A percentile compares a stretch with the other conserved stretches of the same genome.
Conservation (phyloP, 345 rosid genomes). For the Salix suchowensis region DNA sequence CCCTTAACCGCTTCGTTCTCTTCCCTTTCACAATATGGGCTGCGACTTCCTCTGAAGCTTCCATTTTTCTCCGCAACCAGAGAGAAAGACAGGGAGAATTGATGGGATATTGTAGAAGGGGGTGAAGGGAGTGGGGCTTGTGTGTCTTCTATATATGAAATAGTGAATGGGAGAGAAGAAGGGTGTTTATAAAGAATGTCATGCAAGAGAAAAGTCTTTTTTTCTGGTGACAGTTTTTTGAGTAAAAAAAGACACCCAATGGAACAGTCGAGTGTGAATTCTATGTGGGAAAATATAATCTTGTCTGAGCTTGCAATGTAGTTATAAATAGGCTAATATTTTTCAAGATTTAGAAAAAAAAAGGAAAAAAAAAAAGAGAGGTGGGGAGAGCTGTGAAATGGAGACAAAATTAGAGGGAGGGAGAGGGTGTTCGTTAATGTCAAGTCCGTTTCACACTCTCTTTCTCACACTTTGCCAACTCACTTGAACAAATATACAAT, state of each 20-base stretch:
- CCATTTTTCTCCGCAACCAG: slow-evolving; percentile 31
- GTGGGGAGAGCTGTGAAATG: no score
- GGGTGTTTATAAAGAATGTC: not conserved
- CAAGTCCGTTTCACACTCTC: slow-evolving; percentile 65
- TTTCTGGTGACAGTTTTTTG: slow-evolving; percentile 17
- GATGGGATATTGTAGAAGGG: slow-evolving; percentile 6
- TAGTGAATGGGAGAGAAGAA: not conserved
- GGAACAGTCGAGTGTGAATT: slow-evolving; percentile 34
- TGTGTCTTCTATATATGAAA: slow-evolving; percentile 18
- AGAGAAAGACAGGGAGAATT: slow-evolving; percentile 15
- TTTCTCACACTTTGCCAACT: slow-evolving; percentile 70
- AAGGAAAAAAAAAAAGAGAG: no score
- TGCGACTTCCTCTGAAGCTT: slow-evolving; percentile 36
- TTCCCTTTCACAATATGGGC: slow-evolving; percentile 57
- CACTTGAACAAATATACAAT: slow-evolving; percentile 26
- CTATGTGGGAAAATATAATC: not conserved
- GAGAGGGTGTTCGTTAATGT: slow-evolving; percentile 24
- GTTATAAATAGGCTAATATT: not conserved
- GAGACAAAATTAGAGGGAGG: slow-evolving; percentile 33
- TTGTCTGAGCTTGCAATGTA: not conserved
- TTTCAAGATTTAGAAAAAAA: not conserved
- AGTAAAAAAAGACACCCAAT: slow-evolving; percentile 32
- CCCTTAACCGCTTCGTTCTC: slow-evolving; percentile 70
- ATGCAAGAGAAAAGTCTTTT: not conserved
- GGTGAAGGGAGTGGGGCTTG: slow-evolving; percentile 20